Evolutionary conservation across 1,284 basidiomycete genomes (phyloP), one percentile per base, ranked within the genome.

Genomic region (Ganoderma multipileum): DNA sequence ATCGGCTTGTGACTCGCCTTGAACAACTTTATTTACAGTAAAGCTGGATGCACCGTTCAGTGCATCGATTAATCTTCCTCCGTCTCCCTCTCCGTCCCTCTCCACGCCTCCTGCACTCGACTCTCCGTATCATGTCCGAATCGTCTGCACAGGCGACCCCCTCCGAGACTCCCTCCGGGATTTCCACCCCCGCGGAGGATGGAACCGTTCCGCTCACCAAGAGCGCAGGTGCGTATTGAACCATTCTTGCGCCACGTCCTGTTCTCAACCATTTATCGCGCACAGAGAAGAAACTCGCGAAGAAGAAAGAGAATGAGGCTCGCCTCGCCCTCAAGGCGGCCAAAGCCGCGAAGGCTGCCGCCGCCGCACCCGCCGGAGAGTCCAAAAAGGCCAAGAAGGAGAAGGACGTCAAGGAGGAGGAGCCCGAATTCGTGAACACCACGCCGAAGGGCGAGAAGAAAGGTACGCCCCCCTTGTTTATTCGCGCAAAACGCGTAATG

Each of bases 391-490:
- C 79, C n/a, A 95, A 94, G 81, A 88, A 82, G 55, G 91, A 92
- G 80, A 93, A 93, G 80, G 89, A 89, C 76, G 58, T 36, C 38
- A 88, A 90, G 78, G 87, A 89, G 64, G 89, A 89, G 58, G 90
- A 92, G 68, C 84, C 84, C 4, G 85, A 85, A 18, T 97, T 94
- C 80, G 91, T 97, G 72, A 96, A 97, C 81, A 90, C 86, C 7
- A 97, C 95, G 0, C 94, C 94, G 0, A 87, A 86, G 76, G 96
- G 96, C 59, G 88, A 96, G 78, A 98, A 97, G 86, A 98, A 98
- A 83, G 94, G 95, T 93, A 52, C 71, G 79, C 12, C 71, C 20
- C 36, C 30, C 26, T 52, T 55, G 55, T 68, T 2, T 65, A 28
- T n/a, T 23, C 38, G 28, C 55, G 16, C 59, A 38, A 57, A n/a